Evolutionary conservation across 2,329 filamentous ascomycete genomes (phyloP).

Genomic region (Diaporthe vexans): DNA sequence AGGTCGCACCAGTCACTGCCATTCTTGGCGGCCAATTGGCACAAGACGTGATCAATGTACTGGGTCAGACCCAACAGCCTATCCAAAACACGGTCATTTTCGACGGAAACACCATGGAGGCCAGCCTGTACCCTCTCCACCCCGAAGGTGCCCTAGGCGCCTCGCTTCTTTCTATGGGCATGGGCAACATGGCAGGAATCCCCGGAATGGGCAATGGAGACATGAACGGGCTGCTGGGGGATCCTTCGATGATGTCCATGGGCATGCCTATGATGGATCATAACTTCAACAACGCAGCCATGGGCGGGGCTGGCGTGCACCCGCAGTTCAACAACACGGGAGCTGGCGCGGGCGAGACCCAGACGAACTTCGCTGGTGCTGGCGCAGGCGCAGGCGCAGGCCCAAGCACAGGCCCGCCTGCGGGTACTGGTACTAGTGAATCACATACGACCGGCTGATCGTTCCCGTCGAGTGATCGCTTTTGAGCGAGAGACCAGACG

Average conservation of each 20-base stretch:
- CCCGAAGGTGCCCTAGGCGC: constrained; percentile 72
- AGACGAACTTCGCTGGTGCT: constrained; percentile 9
- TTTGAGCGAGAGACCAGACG: background rate
- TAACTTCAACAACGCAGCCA: constrained; percentile 18
- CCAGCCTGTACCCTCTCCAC: constrained; percentile 85
- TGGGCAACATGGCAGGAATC: constrained; percentile 17
- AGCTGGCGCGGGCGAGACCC: constrained; percentile 17
- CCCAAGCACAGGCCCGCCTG: constrained; percentile 7
- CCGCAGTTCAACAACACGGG: constrained; percentile 20
- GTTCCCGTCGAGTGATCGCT: background rate
- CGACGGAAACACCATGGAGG: constrained; percentile 85
- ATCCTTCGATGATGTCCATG: constrained; percentile 41
- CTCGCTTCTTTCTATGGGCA: constrained; percentile 54
- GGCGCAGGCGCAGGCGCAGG: background rate
- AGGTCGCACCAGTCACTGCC: constrained; percentile 88
- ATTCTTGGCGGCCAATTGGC: constrained; percentile 91
- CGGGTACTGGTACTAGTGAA: constrained; percentile 7
- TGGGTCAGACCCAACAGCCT: constrained; percentile 91
- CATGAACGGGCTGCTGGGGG: constrained; percentile 41
- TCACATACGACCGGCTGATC: constrained; percentile 21
- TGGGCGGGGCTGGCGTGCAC: constrained; percentile 27
- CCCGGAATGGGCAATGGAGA: constrained; percentile 38
- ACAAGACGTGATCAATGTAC: constrained; percentile 97
- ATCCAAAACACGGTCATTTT: constrained; percentile 96
- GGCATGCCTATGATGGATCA: constrained; percentile 39